Conservation (phyloP, 129 eudicot species). For the Saussurea involucrata region DNA sequence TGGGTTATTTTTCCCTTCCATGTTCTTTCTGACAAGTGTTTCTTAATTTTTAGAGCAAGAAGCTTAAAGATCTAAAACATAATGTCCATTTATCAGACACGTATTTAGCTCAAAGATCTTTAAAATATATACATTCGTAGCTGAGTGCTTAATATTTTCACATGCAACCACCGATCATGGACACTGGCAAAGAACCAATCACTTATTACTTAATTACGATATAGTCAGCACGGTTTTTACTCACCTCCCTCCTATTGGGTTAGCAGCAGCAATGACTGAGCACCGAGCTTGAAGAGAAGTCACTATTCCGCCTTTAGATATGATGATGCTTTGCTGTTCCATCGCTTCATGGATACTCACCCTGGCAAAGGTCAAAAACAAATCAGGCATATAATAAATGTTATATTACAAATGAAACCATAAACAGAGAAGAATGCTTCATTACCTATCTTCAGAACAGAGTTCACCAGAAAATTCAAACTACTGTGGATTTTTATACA, state of each 20-base stretch:
- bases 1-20: too few relatives aligned
- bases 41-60: too few relatives aligned
- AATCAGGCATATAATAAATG: not conserved
- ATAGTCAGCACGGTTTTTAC: not conserved
- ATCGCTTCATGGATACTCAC: slow-evolving; percentile 98
- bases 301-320: slow-evolving; percentile 97
- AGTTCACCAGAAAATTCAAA: not conserved
- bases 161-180: not conserved
- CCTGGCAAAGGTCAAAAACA: not conserved
- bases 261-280: slow-evolving; percentile 99
- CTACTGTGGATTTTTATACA: too few relatives aligned
- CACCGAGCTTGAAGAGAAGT: slow-evolving; percentile 99
- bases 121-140: too few relatives aligned
- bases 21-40: too few relatives aligned
- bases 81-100: too few relatives aligned
- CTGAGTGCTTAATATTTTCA: too few relatives aligned
- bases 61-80: too few relatives aligned
- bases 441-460: slow-evolving; percentile 62
- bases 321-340: slow-evolving; percentile 99
- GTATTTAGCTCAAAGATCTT: not conserved
- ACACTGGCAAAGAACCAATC: not conserved
- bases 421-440: not conserved
- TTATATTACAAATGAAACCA: not conserved
- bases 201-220: not conserved
- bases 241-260: slow-evolving; percentile 98